Evolutionary conservation across 164 flowering plant genomes (phyloP).

Genomic region (Tetrastigma voinierianum): DNA sequence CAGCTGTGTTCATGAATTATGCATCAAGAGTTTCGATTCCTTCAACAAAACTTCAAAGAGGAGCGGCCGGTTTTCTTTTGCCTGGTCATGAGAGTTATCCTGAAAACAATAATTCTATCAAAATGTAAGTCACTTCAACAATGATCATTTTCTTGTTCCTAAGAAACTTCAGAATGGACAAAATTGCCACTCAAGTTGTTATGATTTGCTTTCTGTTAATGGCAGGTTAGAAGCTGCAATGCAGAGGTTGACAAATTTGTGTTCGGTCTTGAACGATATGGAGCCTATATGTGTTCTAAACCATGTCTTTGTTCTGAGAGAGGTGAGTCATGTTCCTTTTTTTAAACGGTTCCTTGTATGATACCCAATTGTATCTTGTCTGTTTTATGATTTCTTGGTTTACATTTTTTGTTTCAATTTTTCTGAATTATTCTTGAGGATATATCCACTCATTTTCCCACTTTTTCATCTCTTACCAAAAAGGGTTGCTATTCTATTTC

Average conservation of each 20-base stretch:
- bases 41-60: slow-evolving; percentile 69
- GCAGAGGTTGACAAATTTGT: slow-evolving; percentile 94
- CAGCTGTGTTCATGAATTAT: slow-evolving; percentile 80
- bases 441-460: too few species aligned
- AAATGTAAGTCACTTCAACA: slow-evolving; percentile 60
- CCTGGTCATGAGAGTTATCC: slow-evolving; percentile 98
- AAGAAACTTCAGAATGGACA: neutral
- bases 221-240: slow-evolving; percentile 97
- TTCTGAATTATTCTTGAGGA: too few species aligned
- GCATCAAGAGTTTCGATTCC: slow-evolving; percentile 65
- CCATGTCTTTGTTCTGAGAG: slow-evolving; percentile 96
- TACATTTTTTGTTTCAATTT: too few species aligned
- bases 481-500: too few species aligned
- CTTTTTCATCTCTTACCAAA: too few species aligned
- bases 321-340: slow-evolving; percentile 47
- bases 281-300: slow-evolving; percentile 98
- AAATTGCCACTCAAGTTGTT: neutral
- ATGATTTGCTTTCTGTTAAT: slow-evolving; percentile 13
- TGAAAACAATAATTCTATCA: slow-evolving; percentile 72
- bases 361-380: neutral
- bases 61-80: slow-evolving; percentile 51
- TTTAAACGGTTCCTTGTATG: neutral
- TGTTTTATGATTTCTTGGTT: too few species aligned
- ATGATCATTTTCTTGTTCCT: neutral
- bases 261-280: slow-evolving; percentile 97